Conservation (phyloP, 1,284 basidiomycete species). For the Sparassis latifolia region DNA sequence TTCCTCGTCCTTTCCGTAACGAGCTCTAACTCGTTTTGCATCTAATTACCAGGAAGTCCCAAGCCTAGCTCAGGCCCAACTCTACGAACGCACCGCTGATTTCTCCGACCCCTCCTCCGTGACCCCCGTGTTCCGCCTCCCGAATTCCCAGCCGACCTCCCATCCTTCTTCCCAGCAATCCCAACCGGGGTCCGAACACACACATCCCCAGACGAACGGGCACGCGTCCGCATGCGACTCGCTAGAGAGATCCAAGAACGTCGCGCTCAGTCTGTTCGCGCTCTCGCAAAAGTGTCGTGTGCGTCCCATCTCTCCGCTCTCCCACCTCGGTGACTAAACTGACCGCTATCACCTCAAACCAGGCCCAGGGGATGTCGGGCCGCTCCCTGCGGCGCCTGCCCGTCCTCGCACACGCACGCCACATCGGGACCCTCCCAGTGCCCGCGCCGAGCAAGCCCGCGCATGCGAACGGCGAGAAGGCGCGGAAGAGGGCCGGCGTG, state of each 20-base stretch:
- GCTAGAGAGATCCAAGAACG: slow-evolving; percentile 41
- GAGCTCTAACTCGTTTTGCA: neutral
- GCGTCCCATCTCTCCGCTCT: slow-evolving; percentile 19
- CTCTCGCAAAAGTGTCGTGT: slow-evolving; percentile 75
- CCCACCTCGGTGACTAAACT: neutral
- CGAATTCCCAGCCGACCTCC: neutral
- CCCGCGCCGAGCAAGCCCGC: slow-evolving; percentile 4
- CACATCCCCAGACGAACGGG: slow-evolving; percentile 8
- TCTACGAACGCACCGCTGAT: slow-evolving; percentile 40
- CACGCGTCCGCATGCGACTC: slow-evolving; percentile 21
- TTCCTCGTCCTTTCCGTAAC: neutral
- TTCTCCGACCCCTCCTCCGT: slow-evolving; percentile 10
- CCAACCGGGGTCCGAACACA: slow-evolving; percentile 9
- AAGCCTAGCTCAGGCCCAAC: slow-evolving; percentile 50
- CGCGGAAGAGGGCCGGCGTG: slow-evolving; percentile 4
- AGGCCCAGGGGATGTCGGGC: slow-evolving; percentile 81
- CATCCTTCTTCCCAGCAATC: slow-evolving; percentile 1
- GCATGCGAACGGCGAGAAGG: slow-evolving; percentile 7
- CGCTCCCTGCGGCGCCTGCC: slow-evolving; percentile 86
- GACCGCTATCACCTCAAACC: neutral
- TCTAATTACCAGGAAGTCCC: slow-evolving; percentile 47
- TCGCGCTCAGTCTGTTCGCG: slow-evolving; percentile 54
- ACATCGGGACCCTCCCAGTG: slow-evolving; percentile 51
- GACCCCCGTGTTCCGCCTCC: neutral
- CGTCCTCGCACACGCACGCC: slow-evolving; percentile 83